These are phyloP conservation scores for Thuja plicata DNA, from an alignment of 83 land plant genomes.

Conservation along the genomic window DNA sequence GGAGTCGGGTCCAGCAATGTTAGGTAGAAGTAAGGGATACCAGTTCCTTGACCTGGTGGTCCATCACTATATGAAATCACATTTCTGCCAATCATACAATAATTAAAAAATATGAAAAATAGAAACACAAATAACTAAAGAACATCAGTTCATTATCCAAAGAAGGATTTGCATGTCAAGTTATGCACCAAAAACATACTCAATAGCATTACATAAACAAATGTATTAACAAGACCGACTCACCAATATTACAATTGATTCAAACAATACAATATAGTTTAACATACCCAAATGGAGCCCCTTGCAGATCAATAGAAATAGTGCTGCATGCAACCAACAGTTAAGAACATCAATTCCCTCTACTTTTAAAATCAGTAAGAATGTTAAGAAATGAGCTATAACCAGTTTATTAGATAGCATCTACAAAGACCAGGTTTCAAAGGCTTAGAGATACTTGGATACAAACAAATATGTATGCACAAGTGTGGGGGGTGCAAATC, in stretches of 20 bases:
- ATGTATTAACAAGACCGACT: background rate
- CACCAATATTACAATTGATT: background rate
- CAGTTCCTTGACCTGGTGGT: slow-evolving; percentile 53
- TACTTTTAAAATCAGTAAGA: background rate
- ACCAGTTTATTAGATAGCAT: background rate
- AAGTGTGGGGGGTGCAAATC: background rate
- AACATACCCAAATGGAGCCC: slow-evolving; percentile 89
- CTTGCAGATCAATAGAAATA: slow-evolving; percentile 68
- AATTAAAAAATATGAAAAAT: slow-evolving; percentile 2
- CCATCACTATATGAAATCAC: slow-evolving; percentile 97
- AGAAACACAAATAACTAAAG: background rate
- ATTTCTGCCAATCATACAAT: slow-evolving; percentile 55
- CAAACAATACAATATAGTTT: background rate
- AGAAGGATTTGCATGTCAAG: background rate
- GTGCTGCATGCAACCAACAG: slow-evolving; percentile 65
- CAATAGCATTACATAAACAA: background rate
- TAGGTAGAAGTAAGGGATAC: slow-evolving; percentile 91
- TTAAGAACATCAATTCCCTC: background rate
- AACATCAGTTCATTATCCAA: background rate
- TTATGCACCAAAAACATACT: background rate
- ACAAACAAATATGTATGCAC: background rate
- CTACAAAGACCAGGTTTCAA: background rate
- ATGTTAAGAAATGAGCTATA: background rate
- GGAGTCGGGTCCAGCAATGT: slow-evolving; percentile 90
- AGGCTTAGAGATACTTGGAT: slow-evolving; percentile 1